Evolutionary conservation across 208 protist genomes (phyloP).

Genomic region (Wallacemonas sp.): DNA sequence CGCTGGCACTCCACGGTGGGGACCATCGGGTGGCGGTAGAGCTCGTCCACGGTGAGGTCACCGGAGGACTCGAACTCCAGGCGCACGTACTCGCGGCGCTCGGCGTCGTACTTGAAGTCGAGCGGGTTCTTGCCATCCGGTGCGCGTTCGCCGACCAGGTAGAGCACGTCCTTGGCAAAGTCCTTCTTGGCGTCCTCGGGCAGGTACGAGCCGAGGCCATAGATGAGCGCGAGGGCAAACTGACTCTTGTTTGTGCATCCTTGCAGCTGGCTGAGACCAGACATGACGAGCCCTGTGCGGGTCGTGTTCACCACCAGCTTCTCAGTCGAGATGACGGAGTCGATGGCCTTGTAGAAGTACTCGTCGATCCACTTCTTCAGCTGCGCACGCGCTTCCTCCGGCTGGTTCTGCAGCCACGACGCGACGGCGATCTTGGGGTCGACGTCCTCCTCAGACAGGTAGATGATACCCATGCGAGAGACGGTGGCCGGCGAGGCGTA

Average conservation of each 20-base stretch:
- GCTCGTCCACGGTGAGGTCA: constrained; percentile 84
- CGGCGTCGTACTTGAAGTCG: constrained; percentile 84
- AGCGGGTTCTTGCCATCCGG: constrained; percentile 87
- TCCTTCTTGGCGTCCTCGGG: constrained; percentile 67
- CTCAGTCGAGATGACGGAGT: constrained; percentile 72
- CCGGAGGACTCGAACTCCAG: constrained; percentile 78
- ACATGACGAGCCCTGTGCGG: constrained; percentile 91
- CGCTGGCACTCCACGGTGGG: constrained; percentile 94
- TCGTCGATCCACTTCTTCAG: constrained; percentile 90
- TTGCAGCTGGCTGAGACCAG: constrained; percentile 92
- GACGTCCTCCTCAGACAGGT: constrained; percentile 96
- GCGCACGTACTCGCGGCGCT: constrained; percentile 49
- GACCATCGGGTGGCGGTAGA: constrained; percentile 90
- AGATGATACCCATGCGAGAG: constrained; percentile 98
- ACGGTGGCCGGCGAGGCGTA: constrained; percentile 98
- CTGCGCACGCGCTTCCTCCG: constrained; percentile 60
- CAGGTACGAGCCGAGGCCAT: constrained; percentile 95
- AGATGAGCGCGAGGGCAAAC: constrained; percentile 91
- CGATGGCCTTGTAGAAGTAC: constrained; percentile 94
- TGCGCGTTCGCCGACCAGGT: constrained; percentile 79
- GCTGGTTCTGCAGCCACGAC: constrained; percentile 91
- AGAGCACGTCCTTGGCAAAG: constrained; percentile 92
- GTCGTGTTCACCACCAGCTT: constrained; percentile 92
- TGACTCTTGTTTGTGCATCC: constrained; percentile 84
- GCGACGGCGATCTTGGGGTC: constrained; percentile 91